A percentile compares a stretch with the other conserved stretches of the same genome.
Evolutionary conservation across 208 protist genomes (phyloP).

Genomic region (Acanthamoeba healyi): DNA sequence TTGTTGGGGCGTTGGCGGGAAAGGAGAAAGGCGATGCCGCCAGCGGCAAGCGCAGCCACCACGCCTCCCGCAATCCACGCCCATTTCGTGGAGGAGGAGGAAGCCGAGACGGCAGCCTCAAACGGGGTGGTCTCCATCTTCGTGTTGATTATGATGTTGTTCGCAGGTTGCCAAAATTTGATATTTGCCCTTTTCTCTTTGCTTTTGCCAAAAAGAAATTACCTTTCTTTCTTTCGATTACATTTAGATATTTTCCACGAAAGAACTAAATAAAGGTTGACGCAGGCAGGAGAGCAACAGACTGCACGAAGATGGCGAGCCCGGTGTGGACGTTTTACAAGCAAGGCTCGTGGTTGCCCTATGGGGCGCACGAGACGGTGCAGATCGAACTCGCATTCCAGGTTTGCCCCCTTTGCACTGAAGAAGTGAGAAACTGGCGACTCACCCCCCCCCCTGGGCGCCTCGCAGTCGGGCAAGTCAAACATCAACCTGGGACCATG

Average conservation of each 20-base stretch:
- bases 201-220: too few relatives aligned
- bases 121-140: too few relatives aligned
- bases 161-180: too few relatives aligned
- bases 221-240: too few relatives aligned
- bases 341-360: conserved; percentile 15
- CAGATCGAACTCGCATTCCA: background rate
- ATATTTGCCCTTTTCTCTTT: too few relatives aligned
- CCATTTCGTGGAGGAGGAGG: background rate
- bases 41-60: background rate
- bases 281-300: background rate
- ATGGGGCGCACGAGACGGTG: background rate
- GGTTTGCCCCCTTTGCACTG: conserved; percentile 23
- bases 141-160: too few relatives aligned
- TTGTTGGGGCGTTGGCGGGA: conserved; percentile 1
- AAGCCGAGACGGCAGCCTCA: background rate
- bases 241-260: too few relatives aligned
- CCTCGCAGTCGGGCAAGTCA: background rate
- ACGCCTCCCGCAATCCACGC: background rate
- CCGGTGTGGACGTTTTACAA: conserved; percentile 30
- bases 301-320: background rate
- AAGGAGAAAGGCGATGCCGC: background rate
- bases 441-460: too few relatives aligned
- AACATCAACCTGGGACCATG: conserved; percentile 1
- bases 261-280: too few relatives aligned
- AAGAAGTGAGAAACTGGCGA: too few relatives aligned